Percentiles rank a stretch among this genome's conserved stretches.
Conservation (phyloP, 768 basidiomycete genomes). For the Panus rudis region DNA sequence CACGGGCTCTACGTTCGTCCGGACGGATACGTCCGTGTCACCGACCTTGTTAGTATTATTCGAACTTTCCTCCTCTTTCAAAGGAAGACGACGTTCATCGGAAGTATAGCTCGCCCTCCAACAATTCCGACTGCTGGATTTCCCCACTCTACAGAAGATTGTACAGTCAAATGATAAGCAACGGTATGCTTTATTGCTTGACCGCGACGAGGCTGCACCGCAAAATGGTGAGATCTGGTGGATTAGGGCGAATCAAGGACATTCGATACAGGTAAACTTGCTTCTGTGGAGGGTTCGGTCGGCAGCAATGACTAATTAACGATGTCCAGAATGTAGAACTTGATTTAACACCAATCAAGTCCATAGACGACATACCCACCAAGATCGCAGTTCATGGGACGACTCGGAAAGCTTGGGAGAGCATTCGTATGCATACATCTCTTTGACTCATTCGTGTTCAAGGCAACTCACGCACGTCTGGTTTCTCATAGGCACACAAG, state of each 20-base stretch:
- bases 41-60: constrained; percentile 73
- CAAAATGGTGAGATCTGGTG: no score
- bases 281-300: no score
- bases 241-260: constrained; percentile 89
- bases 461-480: background rate
- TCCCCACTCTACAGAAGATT: constrained; percentile 48
- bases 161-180: constrained; percentile 64
- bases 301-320: background rate
- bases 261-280: constrained; percentile 63
- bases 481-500: constrained; percentile 47
- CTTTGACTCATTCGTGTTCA: background rate
- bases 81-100: constrained; percentile 2
- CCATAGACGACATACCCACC: constrained; percentile 56
- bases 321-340: constrained; percentile 55
- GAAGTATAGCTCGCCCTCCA: constrained; percentile 56
- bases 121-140: constrained; percentile 55
- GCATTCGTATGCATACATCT: constrained; percentile 44
- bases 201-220: constrained; percentile 33
- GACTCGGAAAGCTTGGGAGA: constrained; percentile 56
- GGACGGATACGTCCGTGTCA: constrained; percentile 82
- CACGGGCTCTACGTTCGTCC: constrained; percentile 69
- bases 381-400: constrained; percentile 82
- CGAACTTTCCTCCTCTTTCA: background rate
- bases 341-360: constrained; percentile 52
- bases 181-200: constrained; percentile 52